These are phyloP conservation scores for Pulveroboletus sp. DNA, from an alignment of 768 basidiomycete species.

Conservation along the genomic window DNA sequence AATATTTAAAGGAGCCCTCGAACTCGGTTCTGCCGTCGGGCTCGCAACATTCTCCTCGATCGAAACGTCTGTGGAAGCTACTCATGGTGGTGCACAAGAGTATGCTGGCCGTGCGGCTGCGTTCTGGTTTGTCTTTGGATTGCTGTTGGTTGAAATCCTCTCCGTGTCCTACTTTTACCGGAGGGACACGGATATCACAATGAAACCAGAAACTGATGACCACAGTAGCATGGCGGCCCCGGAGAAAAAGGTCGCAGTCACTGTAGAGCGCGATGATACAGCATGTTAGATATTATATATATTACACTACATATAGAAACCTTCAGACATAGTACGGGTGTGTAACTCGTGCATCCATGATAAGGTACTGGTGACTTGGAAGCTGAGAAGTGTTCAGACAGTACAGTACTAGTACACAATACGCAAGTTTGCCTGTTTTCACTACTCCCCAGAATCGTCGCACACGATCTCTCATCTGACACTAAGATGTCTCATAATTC, in stretches of 20 bases:
- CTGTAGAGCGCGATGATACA: neutral
- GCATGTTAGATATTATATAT: neutral
- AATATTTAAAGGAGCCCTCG: constrained; percentile 52
- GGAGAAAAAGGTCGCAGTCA: no score
- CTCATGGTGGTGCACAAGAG: constrained; percentile 27
- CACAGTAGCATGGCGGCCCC: neutral
- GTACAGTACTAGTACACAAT: no score
- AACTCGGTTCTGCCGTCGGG: constrained; percentile 51
- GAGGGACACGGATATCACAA: constrained; percentile 12
- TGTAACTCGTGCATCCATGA: no score
- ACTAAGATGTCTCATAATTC: no score
- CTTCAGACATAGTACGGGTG: no score
- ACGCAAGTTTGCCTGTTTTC: no score
- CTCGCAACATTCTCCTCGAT: constrained; percentile 49
- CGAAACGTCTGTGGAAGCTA: constrained; percentile 40
- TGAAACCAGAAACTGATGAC: neutral
- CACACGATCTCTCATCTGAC: no score
- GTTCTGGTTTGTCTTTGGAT: constrained; percentile 43
- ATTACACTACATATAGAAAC: no score
- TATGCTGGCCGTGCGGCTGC: constrained; percentile 44
- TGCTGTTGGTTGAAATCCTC: constrained; percentile 33
- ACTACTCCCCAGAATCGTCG: no score
- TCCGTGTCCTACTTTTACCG: constrained; percentile 36
- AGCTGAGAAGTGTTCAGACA: no score
- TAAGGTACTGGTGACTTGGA: no score